Evolutionary conservation across 2,329 filamentous ascomycete species (phyloP), one percentile per base, ranked within the genome.

Genomic region (Immersiporthe knoxdaviesiana): DNA sequence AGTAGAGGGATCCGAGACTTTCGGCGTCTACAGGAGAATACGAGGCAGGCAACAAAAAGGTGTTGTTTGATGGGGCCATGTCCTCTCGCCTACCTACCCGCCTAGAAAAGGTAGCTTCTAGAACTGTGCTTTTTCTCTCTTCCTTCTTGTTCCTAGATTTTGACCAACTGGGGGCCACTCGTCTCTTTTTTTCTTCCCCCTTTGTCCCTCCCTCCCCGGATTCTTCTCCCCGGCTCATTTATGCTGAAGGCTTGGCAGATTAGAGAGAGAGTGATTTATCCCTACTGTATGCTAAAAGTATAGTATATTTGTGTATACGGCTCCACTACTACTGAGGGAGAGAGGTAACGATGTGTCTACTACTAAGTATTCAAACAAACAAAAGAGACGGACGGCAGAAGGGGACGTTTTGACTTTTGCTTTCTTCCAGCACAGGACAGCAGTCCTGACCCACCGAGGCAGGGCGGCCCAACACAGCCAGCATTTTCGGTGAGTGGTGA

Each of bases 91-190:
- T 21, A n/a, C 44, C 6, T 47, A 21, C 44, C 54, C 60, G 60
- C 54, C 65, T 27, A 24, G 63, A 61, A 30, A 52, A 60, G 68
- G 68, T 54, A 68, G 68, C 52, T 64, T 11, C 24, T 58, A 6
- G 32, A 41, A 56, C 44, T 14, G 44, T 32, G 44, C 24, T 8
- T 35, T 35, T 8, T 35, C 35, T 66, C 12, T 18, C 35, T 35
- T 35, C 35, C 8, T 47, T 66, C 12, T 18, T 21, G 18, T 44
- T 16, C 41, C 44, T 39, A 54, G 24, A 12, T 10, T n/a, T 27
- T 54, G 50, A 54, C 50, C 12, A 14, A 47, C 6, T n/a, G 41
- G 39, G 41, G n/a, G n/a, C n/a, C 30, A 16, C 24, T 14, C 32
- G 37, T 54, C 21, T 54, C 32, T 24, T 44, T 27, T 58, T 8